Conservation (phyloP, 306 rosid species). For the Casuarina cunninghamiana region DNA sequence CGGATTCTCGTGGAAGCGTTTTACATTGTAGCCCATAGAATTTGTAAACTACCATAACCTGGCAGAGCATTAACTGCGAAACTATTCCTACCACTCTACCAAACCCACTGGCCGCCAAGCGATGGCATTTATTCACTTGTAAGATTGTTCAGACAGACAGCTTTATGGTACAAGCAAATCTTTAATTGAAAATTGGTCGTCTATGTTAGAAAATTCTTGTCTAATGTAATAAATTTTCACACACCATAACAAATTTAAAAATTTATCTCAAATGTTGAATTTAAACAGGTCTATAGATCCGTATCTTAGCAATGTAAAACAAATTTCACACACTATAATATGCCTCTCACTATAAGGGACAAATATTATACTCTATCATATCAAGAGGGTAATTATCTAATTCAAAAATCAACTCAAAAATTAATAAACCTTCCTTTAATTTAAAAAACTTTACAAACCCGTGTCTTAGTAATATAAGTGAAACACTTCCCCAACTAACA, state of each 20-base stretch:
- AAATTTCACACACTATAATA: no score
- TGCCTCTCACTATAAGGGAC: no score
- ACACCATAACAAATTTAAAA: not conserved
- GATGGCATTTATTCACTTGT: not conserved
- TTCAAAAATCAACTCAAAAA: no score
- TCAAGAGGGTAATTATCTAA: no score
- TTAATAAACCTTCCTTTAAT: no score
- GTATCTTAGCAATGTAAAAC: no score
- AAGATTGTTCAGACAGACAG: not conserved
- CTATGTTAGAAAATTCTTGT: not conserved
- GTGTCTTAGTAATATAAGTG: not conserved
- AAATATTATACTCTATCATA: no score
- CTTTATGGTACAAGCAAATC: not conserved
- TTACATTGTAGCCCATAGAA: not conserved
- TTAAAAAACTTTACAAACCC: no score
- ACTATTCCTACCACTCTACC: not conserved
- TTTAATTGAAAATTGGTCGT: not conserved
- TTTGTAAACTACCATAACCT: not conserved
- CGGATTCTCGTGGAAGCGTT: not conserved
- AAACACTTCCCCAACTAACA: not conserved
- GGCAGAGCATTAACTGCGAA: not conserved
- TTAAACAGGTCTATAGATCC: no score
- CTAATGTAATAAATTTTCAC: not conserved
- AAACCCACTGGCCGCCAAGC: not conserved
- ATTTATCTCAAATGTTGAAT: not conserved